Evolutionary conservation across 1,284 basidiomycete species (phyloP), one percentile per base, ranked within the genome.

Genomic region (Testicularia cyperi): DNA sequence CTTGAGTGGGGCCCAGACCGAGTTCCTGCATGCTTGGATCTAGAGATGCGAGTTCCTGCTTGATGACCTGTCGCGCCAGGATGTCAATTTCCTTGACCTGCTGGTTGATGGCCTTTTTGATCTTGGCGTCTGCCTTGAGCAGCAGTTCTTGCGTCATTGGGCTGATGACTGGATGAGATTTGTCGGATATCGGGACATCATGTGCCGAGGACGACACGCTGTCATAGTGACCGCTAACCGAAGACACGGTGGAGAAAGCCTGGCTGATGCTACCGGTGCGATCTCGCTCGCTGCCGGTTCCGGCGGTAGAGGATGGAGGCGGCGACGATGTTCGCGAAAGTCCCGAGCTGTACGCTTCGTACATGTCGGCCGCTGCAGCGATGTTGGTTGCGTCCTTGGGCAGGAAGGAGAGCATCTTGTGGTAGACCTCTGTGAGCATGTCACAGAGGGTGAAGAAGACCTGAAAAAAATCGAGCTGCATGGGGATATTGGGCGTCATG

Each of bases 401-500:
- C 1, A 65, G 24, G 26, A 65, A 65, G 16, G 46, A 54, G 16
- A 65, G 44, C 49, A 67, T 42, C 40, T 65, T 61, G 57, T 67
- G 49, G 44, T 71, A 71, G 4, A 70, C 29, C 39, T 71, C 68
- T 13, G 41, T 42, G 10, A 71, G 38, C 27, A 70, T 60, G 31
- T 71, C 68, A 37, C 63, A 66, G 6, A 71, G 52, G 2, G 68
- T 67, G 20, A 69, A 56, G 37, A 67, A 69, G 1, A 54, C 60
- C 34, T 70, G 67, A 20, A 55, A 62, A 19, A 64, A 71, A 45
- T 71, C 68, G 5, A 67, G 44, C 33, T 53, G 47, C 19, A 67
- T 70, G 3, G 68, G 68, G 7, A 81, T 68, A 71, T 90, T 87
- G 2, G 87, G 88, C 26, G 82, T 81, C 63, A 87, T 80, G 32